A percentile compares a stretch with the other conserved stretches of the same genome.
These are phyloP conservation scores for Euphorbia schlechtendalii DNA, from an alignment of 441 rosid species.

Conservation along the genomic window DNA sequence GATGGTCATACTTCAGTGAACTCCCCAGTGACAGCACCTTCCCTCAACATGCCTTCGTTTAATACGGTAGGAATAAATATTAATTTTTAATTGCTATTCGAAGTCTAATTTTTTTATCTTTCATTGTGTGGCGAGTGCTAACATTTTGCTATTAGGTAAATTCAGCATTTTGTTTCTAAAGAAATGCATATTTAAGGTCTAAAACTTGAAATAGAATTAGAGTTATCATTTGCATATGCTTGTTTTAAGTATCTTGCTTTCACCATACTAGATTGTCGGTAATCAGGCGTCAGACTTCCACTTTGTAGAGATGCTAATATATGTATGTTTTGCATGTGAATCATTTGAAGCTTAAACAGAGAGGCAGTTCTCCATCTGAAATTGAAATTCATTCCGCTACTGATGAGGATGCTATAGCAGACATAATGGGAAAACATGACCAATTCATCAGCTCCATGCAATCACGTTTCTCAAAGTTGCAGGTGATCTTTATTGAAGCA, in stretches of 20 bases:
- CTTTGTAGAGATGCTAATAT: constrained; percentile 14
- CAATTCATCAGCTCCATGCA: constrained; percentile 87
- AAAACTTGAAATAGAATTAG: background rate
- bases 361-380: constrained; percentile 48
- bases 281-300: background rate
- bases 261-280: too few species aligned
- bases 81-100: background rate
- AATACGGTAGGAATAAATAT: constrained; percentile 39
- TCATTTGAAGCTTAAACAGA: constrained; percentile 44
- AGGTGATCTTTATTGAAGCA: constrained; percentile 41
- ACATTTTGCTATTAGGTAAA: background rate
- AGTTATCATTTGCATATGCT: background rate
- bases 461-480: constrained; percentile 84
- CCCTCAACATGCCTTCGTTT: constrained; percentile 35
- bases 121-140: background rate
- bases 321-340: background rate
- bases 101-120: background rate
- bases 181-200: background rate
- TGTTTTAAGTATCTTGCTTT: background rate
- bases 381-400: constrained; percentile 45
- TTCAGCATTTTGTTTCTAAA: background rate
- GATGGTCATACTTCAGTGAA: constrained; percentile 44
- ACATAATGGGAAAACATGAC: constrained; percentile 67
- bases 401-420: constrained; percentile 70
- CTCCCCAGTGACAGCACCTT: constrained; percentile 39